Conservation (phyloP, 192 early-diverging fungal species). For the Rhizophagus sp. region DNA sequence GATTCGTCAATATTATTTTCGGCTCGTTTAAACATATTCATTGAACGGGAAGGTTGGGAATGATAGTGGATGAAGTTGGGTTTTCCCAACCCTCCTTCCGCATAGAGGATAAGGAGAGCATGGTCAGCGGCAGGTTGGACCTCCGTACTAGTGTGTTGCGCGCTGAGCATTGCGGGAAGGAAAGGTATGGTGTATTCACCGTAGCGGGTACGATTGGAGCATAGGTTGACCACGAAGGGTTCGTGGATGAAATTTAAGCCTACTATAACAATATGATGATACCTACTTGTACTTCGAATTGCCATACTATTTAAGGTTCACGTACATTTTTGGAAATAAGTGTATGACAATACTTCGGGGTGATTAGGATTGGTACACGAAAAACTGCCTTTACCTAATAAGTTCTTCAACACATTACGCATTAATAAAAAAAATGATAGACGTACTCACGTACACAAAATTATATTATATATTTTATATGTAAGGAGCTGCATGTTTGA, state of each 20-base stretch:
- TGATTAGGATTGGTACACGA: neutral
- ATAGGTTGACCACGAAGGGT: neutral
- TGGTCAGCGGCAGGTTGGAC: slow-evolving; percentile 24
- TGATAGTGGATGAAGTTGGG: neutral
- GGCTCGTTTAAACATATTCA: neutral
- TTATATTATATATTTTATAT: neutral
- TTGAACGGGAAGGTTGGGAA: slow-evolving; percentile 22
- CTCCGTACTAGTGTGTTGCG: slow-evolving; percentile 2
- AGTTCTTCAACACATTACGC: neutral
- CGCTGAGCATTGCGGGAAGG: slow-evolving; percentile 25
- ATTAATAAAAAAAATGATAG: too few species aligned
- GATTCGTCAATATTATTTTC: neutral
- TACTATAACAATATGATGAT: neutral
- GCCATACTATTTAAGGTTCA: neutral
- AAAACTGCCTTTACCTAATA: neutral
- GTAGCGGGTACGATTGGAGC: slow-evolving; percentile 8
- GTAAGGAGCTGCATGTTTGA: neutral
- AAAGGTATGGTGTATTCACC: slow-evolving; percentile 24
- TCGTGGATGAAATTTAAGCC: slow-evolving; percentile 6
- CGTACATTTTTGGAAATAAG: too few species aligned
- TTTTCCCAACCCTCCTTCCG: slow-evolving; percentile 13
- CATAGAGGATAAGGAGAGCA: slow-evolving; percentile 5
- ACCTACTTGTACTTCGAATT: slow-evolving; percentile 5
- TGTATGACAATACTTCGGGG: too few species aligned
- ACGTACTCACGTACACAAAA: too few species aligned